phyloP scores from a whole-genome alignment of 306 rosid species.

The Echinosophora koreensis region DNA sequence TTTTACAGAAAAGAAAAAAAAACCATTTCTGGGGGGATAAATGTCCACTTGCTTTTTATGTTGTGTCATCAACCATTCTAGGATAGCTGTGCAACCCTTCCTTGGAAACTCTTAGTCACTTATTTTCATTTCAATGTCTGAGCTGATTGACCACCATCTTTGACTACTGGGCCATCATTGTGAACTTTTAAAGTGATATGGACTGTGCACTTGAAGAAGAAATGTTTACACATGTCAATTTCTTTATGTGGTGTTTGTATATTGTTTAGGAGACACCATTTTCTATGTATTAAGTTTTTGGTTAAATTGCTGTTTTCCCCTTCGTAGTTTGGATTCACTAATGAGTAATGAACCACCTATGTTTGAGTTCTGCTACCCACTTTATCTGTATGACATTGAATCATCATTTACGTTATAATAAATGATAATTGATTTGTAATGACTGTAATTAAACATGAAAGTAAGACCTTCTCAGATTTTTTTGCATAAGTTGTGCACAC shows the following conservation, averaged over 20 bases:
- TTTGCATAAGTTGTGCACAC: conserved; percentile 9
- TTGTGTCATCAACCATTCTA: conserved; percentile 22
- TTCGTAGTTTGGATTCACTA: background rate
- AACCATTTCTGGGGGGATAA: background rate
- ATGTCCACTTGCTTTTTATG: conserved; percentile 22
- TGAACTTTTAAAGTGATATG: conserved; percentile 27
- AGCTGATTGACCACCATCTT: background rate
- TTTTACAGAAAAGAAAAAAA: background rate
- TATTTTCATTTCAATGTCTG: conserved; percentile 8
- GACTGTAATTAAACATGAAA: conserved; percentile 12
- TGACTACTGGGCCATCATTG: background rate
- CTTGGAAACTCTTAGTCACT: conserved; percentile 3
- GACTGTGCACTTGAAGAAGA: conserved; percentile 24
- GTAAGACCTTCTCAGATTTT: conserved; percentile 24
- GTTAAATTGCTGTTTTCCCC: conserved; percentile 15
- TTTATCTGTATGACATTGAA: background rate
- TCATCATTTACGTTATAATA: background rate
- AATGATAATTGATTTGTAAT: background rate
- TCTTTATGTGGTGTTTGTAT: background rate
- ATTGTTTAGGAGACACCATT: conserved; percentile 14
- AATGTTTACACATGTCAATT: conserved; percentile 2
- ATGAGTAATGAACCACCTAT: conserved; percentile 4
- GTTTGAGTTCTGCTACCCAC: conserved; percentile 24
- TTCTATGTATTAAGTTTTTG: conserved; percentile 13
- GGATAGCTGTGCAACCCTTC: conserved; percentile 22